Evolutionary conservation across 768 basidiomycete genomes (phyloP), one percentile per base, ranked within the genome.

Genomic region (Rhizopogon roseolus): DNA sequence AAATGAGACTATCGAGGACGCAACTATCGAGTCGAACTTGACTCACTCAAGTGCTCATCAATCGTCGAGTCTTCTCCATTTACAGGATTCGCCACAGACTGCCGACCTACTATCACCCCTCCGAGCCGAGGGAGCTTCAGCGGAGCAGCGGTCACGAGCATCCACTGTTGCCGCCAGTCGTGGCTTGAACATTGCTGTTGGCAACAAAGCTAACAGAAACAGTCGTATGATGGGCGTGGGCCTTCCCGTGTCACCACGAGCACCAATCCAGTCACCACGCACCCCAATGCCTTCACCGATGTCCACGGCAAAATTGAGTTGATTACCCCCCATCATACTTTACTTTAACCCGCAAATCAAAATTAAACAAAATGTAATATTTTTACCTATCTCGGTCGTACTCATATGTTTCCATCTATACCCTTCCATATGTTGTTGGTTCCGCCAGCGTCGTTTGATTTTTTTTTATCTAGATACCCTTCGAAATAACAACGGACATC

Each of bases 1-100:
- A 28, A 80, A 85, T 37, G 90, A 91, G 60, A 81, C 81, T 16
- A 81, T 81, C 22, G 88, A 85, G 57, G 82, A 84, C 44, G 70
- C 66, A 17, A 77, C 76, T 39, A 64, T 71, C 25, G 80, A 81
- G 52, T 79, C 80, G 42, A 44, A 29, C 46, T 60, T 61, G 1
- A 72, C 77, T 41, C 72, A 71, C 41, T 76, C 75, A 39, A 77
- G 74, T 54, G 71, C 74, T 32, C 63, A 67, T 53, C 54, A 65
- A 53, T 58, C 70, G 67, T 64, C 72, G 53, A 49, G 59, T 70
- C 45, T 70, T 65, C 41, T 71, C 72, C 50, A 77, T 52, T 49
- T 37, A 9, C 52, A 78, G 22, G 76, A 77, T 19, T 71, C 79
- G 5, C 54, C 46, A 54, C 54, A 53, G 27, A 50, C 22, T 41